Evolutionary conservation across 768 basidiomycete genomes (phyloP).

Genomic region (Leccinum subgranulosum): DNA sequence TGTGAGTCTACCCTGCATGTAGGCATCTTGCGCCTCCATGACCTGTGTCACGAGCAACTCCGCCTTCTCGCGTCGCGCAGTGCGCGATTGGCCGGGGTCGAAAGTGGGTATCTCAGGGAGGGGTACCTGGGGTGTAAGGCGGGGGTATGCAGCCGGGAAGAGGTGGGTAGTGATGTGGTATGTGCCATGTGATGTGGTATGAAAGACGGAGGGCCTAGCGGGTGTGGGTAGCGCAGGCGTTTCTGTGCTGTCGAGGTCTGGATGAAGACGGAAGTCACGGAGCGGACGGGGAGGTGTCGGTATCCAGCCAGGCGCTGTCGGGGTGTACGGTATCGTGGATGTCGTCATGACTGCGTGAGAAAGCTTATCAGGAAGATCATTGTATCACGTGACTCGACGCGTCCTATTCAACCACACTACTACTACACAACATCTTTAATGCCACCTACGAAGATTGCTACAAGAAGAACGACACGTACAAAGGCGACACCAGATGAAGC

Average conservation of each 20-base stretch:
- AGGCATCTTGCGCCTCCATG: slow-evolving; percentile 10
- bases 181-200: slow-evolving; percentile 10
- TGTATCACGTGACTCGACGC: slow-evolving; percentile 16
- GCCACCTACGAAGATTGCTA: slow-evolving; percentile 11
- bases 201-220: slow-evolving; percentile 18
- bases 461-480: slow-evolving; percentile 13
- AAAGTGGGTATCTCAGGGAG: slow-evolving; percentile 19
- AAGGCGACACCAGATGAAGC: slow-evolving; percentile 2
- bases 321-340: slow-evolving; percentile 19
- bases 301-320: slow-evolving; percentile 16
- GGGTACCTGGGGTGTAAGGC: slow-evolving; percentile 22
- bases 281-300: slow-evolving; percentile 24
- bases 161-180: slow-evolving; percentile 30
- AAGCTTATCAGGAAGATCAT: no score
- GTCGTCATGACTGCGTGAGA: neutral
- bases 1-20: slow-evolving; percentile 16
- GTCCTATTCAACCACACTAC: neutral
- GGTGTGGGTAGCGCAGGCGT: slow-evolving; percentile 22
- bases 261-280: slow-evolving; percentile 7
- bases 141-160: slow-evolving; percentile 29
- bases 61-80: slow-evolving; percentile 11
- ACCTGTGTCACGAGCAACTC: slow-evolving; percentile 18
- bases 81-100: neutral
- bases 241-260: slow-evolving; percentile 2
- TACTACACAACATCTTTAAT: no score